Base-by-base conservation (phyloP, 768 basidiomycete species). In the Russula ochroleuca region DNA sequence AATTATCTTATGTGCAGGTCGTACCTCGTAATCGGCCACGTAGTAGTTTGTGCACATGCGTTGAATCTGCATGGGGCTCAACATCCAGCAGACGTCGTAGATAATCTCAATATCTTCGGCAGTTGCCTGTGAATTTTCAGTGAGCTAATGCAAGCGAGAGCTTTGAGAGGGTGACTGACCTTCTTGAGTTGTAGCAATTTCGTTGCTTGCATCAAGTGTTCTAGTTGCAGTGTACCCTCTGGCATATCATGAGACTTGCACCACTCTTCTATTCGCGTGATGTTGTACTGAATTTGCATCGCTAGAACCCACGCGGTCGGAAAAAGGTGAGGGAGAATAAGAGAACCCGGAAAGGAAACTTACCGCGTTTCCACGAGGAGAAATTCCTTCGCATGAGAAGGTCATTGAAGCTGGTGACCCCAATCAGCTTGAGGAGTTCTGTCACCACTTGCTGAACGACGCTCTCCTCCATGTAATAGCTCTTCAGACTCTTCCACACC, bases 241-340 rank as follows among this genome's bases (percentile, higher is more conserved):
- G 96, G 97, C 94, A 99, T 98, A 72, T 97, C 94, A 72, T 98
- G 97, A 28, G 97, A 95, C 78, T 99, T 98, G 80, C 97, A 99
- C 97, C 97, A 98, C 76, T 98, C 95, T 71, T 95, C 93, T 71
- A 95, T 90, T 31, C 91, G 86, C 35, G 95, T 98, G 73, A 98
- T 97, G 73, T 98, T 98, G 75, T 99, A 99, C 74, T 99, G 97
- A 62, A 99, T 98, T 83, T 99, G 97, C 97, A 99, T 98, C 5
- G 97, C 97, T 98, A 67, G 43, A 50, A 60, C 62, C 21, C 41
- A 50, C 15, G 8, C 35, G n/a, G 28, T 61, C 51, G 66, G 49
- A 28, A 48, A 57, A 45, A 25, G 17, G 14, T 1, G 45, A n/a
- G 19, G 45, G 33, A 28, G 7, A 61, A 41, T 31, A 43, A 2